phyloP scores from a whole-genome alignment of 2,329 filamentous ascomycete species.

The Colletotrichum falcatum region DNA sequence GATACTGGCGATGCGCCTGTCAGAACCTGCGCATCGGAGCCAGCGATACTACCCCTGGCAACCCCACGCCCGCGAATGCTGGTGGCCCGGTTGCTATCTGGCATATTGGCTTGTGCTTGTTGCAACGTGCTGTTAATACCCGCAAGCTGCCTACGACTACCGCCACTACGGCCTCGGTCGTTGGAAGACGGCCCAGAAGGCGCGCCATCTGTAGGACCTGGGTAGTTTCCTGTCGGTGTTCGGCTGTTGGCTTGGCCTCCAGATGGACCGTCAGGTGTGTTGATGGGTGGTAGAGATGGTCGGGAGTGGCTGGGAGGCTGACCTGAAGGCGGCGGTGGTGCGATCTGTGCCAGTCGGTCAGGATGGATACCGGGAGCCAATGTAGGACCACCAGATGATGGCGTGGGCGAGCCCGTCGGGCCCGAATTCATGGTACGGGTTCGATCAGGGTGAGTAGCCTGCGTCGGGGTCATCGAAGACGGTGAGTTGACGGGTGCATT shows the following conservation, averaged over 20 bases:
- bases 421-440: constrained; percentile 32
- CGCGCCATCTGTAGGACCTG: constrained; percentile 17
- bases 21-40: constrained; percentile 68
- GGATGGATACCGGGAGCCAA: constrained; percentile 58
- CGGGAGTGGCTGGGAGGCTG: constrained; percentile 45
- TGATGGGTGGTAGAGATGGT: constrained; percentile 48
- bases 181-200: constrained; percentile 47
- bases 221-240: constrained; percentile 36
- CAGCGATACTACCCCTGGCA: constrained; percentile 59
- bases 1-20: constrained; percentile 64
- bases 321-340: constrained; percentile 50
- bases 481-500: constrained; percentile 30
- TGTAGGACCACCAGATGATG: constrained; percentile 44
- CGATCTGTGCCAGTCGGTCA: constrained; percentile 63
- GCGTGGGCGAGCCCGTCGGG: constrained; percentile 33
- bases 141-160: constrained; percentile 62
- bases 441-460: constrained; percentile 38
- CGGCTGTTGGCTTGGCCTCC: constrained; percentile 20
- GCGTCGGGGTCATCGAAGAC: constrained; percentile 25
- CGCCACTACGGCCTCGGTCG: constrained; percentile 53
- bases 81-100: constrained; percentile 51
- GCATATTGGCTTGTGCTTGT: constrained; percentile 61
- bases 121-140: constrained; percentile 71
- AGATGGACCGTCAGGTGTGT: constrained; percentile 49
- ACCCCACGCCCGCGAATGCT: constrained; percentile 50